These are phyloP conservation scores for Penicillium sp. DNA, from an alignment of 2,329 filamentous ascomycete genomes.

Conservation along the genomic window DNA sequence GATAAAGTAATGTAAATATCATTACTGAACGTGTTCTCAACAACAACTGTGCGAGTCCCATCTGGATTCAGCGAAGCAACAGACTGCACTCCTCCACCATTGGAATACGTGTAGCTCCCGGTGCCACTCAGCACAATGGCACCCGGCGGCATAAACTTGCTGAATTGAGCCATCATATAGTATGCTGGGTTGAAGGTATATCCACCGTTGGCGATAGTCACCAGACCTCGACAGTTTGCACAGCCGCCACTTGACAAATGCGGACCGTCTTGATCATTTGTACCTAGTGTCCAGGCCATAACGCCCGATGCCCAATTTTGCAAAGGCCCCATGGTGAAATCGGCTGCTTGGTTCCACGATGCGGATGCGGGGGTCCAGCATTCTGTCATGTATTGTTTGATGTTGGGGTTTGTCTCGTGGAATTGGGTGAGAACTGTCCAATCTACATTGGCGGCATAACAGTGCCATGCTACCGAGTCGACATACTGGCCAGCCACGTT, in stretches of 20 bases:
- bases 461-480: slow-evolving; percentile 34
- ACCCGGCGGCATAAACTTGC: too few relatives aligned
- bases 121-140: too few relatives aligned
- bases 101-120: too few relatives aligned
- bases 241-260: slow-evolving; percentile 25
- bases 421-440: slow-evolving; percentile 32
- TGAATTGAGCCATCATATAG: too few relatives aligned
- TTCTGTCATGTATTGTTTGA: slow-evolving; percentile 36
- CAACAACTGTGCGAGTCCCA: too few relatives aligned
- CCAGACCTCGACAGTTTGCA: slow-evolving; percentile 21
- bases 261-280: slow-evolving; percentile 21
- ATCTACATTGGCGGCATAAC: slow-evolving; percentile 30
- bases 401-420: slow-evolving; percentile 25
- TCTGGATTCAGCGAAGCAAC: too few relatives aligned
- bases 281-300: slow-evolving; percentile 27
- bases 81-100: too few relatives aligned
- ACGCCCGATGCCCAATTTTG: slow-evolving; percentile 28
- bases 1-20: too few relatives aligned
- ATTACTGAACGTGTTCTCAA: too few relatives aligned
- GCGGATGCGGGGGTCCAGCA: slow-evolving; percentile 28
- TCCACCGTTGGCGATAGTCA: slow-evolving; percentile 8
- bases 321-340: slow-evolving; percentile 25
- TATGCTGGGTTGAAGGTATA: too few relatives aligned
- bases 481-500: slow-evolving; percentile 24
- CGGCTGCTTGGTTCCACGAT: slow-evolving; percentile 21